phyloP scores from a whole-genome alignment of 495 filamentous ascomycete genomes.

The Penicillium paxilli region DNA sequence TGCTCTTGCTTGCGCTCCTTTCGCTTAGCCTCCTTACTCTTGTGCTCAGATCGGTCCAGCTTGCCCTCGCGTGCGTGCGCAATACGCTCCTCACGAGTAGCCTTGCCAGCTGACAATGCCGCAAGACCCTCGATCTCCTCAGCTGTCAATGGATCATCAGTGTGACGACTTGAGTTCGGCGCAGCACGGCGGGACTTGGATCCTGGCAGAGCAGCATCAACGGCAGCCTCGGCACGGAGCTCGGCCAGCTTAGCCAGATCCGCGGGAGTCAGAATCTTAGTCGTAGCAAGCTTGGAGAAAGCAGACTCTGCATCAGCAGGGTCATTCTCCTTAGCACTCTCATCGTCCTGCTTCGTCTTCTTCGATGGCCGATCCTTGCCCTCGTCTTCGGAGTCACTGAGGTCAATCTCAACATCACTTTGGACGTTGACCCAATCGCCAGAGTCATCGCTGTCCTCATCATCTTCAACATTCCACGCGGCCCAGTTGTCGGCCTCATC shows the following conservation, averaged over 20 bases:
- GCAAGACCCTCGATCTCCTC: constrained; percentile 77
- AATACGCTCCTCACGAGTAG: constrained; percentile 78
- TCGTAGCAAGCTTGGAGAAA: constrained; percentile 74
- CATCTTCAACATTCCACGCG: constrained; percentile 84
- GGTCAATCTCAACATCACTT: constrained; percentile 76
- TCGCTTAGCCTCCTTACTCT: constrained; percentile 74
- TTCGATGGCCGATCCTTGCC: constrained; percentile 63
- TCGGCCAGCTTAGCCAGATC: constrained; percentile 91
- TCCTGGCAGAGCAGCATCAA: constrained; percentile 60
- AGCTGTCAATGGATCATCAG: constrained; percentile 82
- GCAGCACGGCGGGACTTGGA: constrained; percentile 41
- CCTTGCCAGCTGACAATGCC: constrained; percentile 67
- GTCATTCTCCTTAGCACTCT: constrained; percentile 21
- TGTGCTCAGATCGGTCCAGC: constrained; percentile 70
- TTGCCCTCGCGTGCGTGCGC: constrained; percentile 76
- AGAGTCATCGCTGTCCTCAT: constrained; percentile 70
- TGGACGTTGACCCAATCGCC: constrained; percentile 92
- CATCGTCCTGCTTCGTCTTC: constrained; percentile 48
- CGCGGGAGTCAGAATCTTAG: constrained; percentile 84
- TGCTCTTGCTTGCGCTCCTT: constrained; percentile 81
- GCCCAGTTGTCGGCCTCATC: constrained; percentile 71
- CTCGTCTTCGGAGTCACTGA: constrained; percentile 71
- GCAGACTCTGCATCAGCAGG: constrained; percentile 31
- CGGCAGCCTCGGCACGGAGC: constrained; percentile 68
- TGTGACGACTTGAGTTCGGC: constrained; percentile 55